A percentile compares a stretch with the other conserved stretches of the same genome.
phyloP scores from a whole-genome alignment of 108 stramenopile species.

The Nannochloropsis salina region DNA sequence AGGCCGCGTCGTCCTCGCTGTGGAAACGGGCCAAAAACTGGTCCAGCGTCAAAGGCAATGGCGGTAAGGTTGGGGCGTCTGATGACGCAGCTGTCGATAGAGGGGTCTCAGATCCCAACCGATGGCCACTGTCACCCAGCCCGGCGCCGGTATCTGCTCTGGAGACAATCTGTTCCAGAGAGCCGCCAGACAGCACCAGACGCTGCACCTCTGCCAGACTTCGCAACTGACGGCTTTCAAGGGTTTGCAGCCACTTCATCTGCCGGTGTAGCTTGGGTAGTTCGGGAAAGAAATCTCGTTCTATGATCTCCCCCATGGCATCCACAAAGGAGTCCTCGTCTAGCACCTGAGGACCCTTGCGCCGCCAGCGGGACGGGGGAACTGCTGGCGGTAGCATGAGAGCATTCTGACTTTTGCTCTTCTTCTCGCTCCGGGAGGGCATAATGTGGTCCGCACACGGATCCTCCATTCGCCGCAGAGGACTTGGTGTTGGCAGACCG shows the following conservation, averaged over 20 bases:
- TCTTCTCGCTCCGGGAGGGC: not conserved
- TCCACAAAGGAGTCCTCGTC: slow-evolving; percentile 17
- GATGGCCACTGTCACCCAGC: not conserved
- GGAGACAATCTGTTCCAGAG: not conserved
- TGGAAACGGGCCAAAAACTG: not conserved
- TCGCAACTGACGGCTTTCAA: slow-evolving; percentile 1
- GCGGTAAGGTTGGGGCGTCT: not conserved
- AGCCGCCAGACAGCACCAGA: not conserved
- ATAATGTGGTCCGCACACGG: slow-evolving; percentile 14
- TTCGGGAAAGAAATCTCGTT: not conserved
- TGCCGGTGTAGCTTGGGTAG: not conserved
- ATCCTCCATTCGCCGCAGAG: slow-evolving; percentile 7
- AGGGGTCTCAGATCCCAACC: not conserved
- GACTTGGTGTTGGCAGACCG: slow-evolving; percentile 19
- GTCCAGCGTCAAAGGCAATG: not conserved
- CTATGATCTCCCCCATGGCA: not conserved
- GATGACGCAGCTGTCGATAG: not conserved
- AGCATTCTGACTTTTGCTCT: not conserved
- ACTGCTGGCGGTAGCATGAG: not conserved
- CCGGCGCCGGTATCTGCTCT: not conserved
- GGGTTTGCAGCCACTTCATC: not conserved
- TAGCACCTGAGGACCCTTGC: not conserved
- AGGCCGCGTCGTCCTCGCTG: not conserved
- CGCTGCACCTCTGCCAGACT: slow-evolving; percentile 14
- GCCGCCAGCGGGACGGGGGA: not conserved